phyloP scores from a whole-genome alignment of 305 asterid genomes.

The Solanum hybrid region DNA sequence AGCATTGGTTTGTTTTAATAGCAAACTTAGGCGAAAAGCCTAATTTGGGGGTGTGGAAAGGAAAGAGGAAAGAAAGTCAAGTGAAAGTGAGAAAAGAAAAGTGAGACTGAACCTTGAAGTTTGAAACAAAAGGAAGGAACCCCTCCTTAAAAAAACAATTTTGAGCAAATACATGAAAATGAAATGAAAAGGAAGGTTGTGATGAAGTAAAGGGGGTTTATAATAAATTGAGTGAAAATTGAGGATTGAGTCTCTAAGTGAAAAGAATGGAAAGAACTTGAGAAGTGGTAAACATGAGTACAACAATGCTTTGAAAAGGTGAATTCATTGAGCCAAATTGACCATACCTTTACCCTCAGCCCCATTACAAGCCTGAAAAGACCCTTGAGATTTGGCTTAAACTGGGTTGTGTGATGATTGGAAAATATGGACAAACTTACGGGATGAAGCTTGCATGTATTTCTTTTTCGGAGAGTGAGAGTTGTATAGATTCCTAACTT shows the following conservation, averaged over 20 bases:
- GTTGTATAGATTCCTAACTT: not conserved
- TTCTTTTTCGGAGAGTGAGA: not conserved
- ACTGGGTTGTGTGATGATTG: not conserved
- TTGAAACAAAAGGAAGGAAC: not conserved
- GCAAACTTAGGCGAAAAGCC: too few species aligned
- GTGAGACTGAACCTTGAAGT: not conserved
- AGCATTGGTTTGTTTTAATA: too few species aligned
- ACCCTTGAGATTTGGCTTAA: not conserved
- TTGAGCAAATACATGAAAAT: not conserved
- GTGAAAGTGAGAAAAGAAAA: not conserved
- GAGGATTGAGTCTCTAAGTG: not conserved
- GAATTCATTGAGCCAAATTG: not conserved
- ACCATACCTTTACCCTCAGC: not conserved
- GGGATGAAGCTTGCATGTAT: not conserved
- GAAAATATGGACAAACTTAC: not conserved
- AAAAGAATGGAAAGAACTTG: not conserved
- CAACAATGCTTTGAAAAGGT: not conserved
- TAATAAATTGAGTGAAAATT: not conserved
- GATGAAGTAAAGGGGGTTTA: not conserved
- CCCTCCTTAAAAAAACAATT: not conserved
- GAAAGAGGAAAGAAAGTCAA: not conserved
- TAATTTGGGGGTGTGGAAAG: not conserved
- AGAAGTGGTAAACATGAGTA: not conserved
- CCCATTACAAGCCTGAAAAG: not conserved
- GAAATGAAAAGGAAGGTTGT: not conserved